Conservation (phyloP, 345 rosid genomes). For the Luvunga scandens region DNA sequence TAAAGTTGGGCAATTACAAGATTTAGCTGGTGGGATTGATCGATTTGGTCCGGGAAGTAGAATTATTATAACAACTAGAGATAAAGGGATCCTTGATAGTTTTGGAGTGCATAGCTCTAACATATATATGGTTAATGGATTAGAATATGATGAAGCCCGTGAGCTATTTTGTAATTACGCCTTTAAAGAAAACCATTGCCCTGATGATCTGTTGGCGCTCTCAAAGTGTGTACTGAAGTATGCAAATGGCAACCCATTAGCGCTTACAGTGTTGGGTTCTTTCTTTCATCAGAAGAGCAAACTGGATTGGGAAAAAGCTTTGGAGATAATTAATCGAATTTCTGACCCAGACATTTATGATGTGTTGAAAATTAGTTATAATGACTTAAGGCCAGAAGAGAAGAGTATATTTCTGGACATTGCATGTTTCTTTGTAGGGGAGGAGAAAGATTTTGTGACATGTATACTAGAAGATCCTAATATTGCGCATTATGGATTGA, state of each 20-base stretch:
- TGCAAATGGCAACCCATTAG: no score
- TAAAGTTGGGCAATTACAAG: background rate
- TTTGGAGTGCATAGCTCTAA: background rate
- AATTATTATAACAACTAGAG: constrained; percentile 4
- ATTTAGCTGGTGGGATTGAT: no score
- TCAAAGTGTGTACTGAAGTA: no score
- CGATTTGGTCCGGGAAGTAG: background rate
- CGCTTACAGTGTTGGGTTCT: no score
- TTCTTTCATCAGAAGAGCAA: background rate
- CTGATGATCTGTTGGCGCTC: no score
- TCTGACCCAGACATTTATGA: background rate
- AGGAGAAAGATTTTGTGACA: constrained; percentile 14
- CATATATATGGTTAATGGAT: constrained; percentile 1
- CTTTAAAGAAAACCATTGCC: background rate
- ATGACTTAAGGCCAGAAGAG: constrained; percentile 6
- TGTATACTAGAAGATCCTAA: constrained; percentile 18
- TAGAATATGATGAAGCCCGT: constrained; percentile 5
- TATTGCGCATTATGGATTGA: background rate
- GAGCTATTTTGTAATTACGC: constrained; percentile 5
- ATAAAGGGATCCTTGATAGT: constrained; percentile 1
- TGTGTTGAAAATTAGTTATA: constrained; percentile 17
- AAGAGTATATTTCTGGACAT: constrained; percentile 41
- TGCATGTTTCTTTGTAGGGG: constrained; percentile 41
- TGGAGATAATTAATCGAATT: background rate
- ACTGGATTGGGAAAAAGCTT: background rate